Evolutionary conservation across 2,329 filamentous ascomycete genomes (phyloP).

Genomic region (Trichocomaceae sp.): DNA sequence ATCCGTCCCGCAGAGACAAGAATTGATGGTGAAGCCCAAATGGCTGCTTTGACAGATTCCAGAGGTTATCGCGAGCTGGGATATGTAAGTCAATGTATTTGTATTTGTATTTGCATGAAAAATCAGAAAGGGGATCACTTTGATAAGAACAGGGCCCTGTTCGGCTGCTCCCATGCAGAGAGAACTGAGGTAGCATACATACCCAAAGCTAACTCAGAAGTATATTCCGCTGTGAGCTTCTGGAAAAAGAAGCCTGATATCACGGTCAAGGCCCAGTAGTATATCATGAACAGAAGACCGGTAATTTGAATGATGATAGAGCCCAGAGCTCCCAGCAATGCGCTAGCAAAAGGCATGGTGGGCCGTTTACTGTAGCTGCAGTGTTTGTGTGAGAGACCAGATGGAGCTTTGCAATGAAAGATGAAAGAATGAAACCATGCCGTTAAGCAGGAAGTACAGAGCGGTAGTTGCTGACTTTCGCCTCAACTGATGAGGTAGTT

Average conservation of each 20-base stretch:
- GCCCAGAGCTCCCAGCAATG: conserved; percentile 17
- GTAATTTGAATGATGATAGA: conserved; percentile 22
- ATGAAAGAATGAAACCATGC: not conserved
- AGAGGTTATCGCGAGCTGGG: conserved; percentile 47
- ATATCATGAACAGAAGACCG: conserved; percentile 30
- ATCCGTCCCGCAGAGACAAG: conserved; percentile 42
- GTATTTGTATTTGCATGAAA: not conserved
- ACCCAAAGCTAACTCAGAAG: conserved; percentile 37
- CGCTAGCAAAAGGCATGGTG: conserved; percentile 18
- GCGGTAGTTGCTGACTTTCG: not conserved
- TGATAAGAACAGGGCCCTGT: not conserved
- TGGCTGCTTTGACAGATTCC: conserved; percentile 47
- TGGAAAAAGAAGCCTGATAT: conserved; percentile 33
- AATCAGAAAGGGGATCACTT: too few species aligned
- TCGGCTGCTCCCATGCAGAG: not conserved
- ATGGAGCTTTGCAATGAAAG: not conserved
- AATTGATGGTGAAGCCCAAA: conserved; percentile 47
- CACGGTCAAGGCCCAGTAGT: conserved; percentile 28
- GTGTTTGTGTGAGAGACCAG: too few species aligned
- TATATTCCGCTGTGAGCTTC: conserved; percentile 33
- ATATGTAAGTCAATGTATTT: not conserved
- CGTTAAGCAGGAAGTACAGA: not conserved
- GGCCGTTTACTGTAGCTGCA: not conserved
- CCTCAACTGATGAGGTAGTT: too few species aligned
- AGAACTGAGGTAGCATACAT: conserved; percentile 11